Evolutionary conservation across 129 eudicot genomes (phyloP).

Genomic region (Glebionis coronaria): DNA sequence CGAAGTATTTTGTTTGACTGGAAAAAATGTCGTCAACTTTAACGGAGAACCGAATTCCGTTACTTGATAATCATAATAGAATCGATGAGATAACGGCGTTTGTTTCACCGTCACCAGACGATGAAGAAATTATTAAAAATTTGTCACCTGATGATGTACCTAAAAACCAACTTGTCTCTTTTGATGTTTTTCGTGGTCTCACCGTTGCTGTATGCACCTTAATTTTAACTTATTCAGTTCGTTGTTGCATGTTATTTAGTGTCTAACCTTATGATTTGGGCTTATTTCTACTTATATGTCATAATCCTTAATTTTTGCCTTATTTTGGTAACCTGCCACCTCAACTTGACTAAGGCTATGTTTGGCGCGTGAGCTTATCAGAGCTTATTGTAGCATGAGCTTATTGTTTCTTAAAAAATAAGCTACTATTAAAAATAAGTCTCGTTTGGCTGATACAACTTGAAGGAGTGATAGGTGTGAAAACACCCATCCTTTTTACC

Average conservation of each 20-base stretch:
- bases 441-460: too few species aligned
- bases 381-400: too few species aligned
- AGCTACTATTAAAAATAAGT: too few species aligned
- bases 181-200: conserved; percentile 87
- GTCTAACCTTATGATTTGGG: too few species aligned
- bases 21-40: conserved; percentile 39
- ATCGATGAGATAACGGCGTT: conserved; percentile 31
- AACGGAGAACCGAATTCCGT: conserved; percentile 46
- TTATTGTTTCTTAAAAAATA: too few species aligned
- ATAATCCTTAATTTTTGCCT: too few species aligned
- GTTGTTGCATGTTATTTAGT: background rate
- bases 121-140: conserved; percentile 8
- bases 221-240: background rate
- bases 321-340: too few species aligned
- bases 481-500: too few species aligned
- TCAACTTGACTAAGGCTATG: too few species aligned
- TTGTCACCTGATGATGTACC: conserved; percentile 27
- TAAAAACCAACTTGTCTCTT: conserved; percentile 67
- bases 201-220: conserved; percentile 65
- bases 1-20: conserved; percentile 15
- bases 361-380: too few species aligned
- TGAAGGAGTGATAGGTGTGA: too few species aligned
- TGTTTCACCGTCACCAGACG: conserved; percentile 28
- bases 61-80: conserved; percentile 40
- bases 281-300: too few species aligned